Percentiles rank a stretch among this genome's conserved stretches.
Conservation (phyloP, 75 land plant genomes). For the Pinus tabuliformis region DNA sequence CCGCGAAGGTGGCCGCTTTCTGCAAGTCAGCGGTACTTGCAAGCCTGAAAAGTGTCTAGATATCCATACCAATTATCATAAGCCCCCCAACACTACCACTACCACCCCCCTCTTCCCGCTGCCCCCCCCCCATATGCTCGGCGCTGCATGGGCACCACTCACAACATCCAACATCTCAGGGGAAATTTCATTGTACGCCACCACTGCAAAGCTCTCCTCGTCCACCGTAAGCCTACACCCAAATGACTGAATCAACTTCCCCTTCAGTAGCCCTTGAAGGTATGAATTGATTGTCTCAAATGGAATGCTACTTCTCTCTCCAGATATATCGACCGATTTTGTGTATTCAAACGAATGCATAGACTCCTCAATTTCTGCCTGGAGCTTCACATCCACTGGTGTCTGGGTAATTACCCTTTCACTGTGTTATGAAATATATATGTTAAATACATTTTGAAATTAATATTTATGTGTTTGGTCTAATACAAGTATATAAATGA, state of each 20-base stretch:
- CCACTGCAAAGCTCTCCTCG: slow-evolving; percentile 60
- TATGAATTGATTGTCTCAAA: slow-evolving; percentile 54
- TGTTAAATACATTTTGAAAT: too few species aligned
- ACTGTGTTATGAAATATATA: too few species aligned
- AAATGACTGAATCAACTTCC: slow-evolving; percentile 67
- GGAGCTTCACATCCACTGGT: slow-evolving; percentile 66
- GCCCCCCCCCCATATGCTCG: slow-evolving; percentile 58
- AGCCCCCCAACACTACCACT: slow-evolving; percentile 9
- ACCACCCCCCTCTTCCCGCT: too few species aligned
- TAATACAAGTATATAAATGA: too few species aligned
- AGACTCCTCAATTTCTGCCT: slow-evolving; percentile 58
- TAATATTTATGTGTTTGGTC: too few species aligned
- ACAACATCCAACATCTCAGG: slow-evolving; percentile 66
- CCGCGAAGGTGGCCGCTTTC: slow-evolving; percentile 52
- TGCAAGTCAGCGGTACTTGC: slow-evolving; percentile 52
- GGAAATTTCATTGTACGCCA: slow-evolving; percentile 76
- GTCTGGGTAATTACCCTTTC: slow-evolving; percentile 69
- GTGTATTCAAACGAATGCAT: slow-evolving; percentile 79
- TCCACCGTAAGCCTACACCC: slow-evolving; percentile 78
- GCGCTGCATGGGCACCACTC: slow-evolving; percentile 48
- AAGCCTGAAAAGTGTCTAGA: slow-evolving; percentile 48
- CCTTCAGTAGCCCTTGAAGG: slow-evolving; percentile 74
- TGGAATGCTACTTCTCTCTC: slow-evolving; percentile 15
- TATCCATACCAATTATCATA: slow-evolving; percentile 76
- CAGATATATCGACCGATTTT: slow-evolving; percentile 28